These are phyloP conservation scores for Verbena officinalis DNA, from an alignment of 257 asterid species.

Conservation along the genomic window DNA sequence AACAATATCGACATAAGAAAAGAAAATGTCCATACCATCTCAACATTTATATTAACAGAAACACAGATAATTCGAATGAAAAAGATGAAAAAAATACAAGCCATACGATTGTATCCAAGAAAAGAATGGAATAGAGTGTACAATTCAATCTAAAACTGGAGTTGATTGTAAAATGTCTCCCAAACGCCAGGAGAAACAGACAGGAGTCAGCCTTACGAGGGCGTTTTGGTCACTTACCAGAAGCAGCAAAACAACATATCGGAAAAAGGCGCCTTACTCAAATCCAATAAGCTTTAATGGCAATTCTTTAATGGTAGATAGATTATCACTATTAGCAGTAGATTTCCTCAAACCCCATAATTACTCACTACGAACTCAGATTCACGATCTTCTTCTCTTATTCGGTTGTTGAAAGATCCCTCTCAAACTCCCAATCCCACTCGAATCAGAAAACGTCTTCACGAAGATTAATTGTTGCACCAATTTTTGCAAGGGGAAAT, in stretches of 20 bases:
- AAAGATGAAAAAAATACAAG: too few relatives aligned
- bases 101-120: too few relatives aligned
- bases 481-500: slow-evolving; percentile 26
- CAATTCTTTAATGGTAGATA: slow-evolving; percentile 12
- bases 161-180: too few relatives aligned
- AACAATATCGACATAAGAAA: too few relatives aligned
- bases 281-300: background rate
- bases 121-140: too few relatives aligned
- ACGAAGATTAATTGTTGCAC: background rate
- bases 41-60: too few relatives aligned
- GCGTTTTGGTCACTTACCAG: background rate
- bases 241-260: background rate
- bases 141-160: too few relatives aligned
- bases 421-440: slow-evolving; percentile 16
- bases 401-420: slow-evolving; percentile 9
- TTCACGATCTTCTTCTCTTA: background rate
- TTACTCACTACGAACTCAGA: background rate
- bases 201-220: background rate
- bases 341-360: background rate
- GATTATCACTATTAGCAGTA: slow-evolving; percentile 12
- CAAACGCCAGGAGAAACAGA: background rate
- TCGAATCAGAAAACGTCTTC: background rate
- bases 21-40: too few relatives aligned
- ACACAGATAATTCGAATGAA: too few relatives aligned
- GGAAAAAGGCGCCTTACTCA: slow-evolving; percentile 9